Base-by-base conservation (phyloP, 179 eudicot genomes). In the Silene vulgaris region DNA sequence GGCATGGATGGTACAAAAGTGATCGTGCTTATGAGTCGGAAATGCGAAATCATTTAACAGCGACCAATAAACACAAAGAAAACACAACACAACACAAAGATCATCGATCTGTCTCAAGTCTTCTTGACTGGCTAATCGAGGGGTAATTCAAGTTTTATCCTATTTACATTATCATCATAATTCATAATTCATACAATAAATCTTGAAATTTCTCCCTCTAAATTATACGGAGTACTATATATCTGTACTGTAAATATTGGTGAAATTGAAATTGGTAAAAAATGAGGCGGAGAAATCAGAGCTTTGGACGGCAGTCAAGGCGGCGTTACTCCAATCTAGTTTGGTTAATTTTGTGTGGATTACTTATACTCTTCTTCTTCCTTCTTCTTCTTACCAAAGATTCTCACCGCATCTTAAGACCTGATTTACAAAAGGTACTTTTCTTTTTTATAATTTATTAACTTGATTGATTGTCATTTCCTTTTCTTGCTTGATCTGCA, bases 271-370 rank as follows among this genome's bases (percentile, higher is more conserved):
- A 35, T 35, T 40, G 1, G 9, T 30, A 20, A 56, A 16, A 56
- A 54, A 90, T 92, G 96, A 86, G 96, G 84, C 81, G 96, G 67
- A 86, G 94, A 73, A 81, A 90, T 21, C 73, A 87, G 45, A 88
- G 87, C 74, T 89, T 85, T n/a, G 88, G 93, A 72, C 85, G 97
- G 65, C 96, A 89, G 35, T 84, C 84, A 68, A 81, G 88, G 78
- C 86, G 92, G 88, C 74, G 90, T 69, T 80, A 87, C 76, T 85
- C 96, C 35, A 90, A 90, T 75, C 81, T 87, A 23, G 80, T 89
- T 8, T 92, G 92, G 96, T 66, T 89, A 40, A 81, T 86, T 17
- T 77, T 90, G 48, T 85, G 78, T 72, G 96, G 91, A 69, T 74
- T 92, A 5, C 80, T 82, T 8, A 71, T 91, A 75, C 28, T 92